phyloP scores from a whole-genome alignment of 2,329 filamentous ascomycete species.

The Sclerotinia trifoliorum region DNA sequence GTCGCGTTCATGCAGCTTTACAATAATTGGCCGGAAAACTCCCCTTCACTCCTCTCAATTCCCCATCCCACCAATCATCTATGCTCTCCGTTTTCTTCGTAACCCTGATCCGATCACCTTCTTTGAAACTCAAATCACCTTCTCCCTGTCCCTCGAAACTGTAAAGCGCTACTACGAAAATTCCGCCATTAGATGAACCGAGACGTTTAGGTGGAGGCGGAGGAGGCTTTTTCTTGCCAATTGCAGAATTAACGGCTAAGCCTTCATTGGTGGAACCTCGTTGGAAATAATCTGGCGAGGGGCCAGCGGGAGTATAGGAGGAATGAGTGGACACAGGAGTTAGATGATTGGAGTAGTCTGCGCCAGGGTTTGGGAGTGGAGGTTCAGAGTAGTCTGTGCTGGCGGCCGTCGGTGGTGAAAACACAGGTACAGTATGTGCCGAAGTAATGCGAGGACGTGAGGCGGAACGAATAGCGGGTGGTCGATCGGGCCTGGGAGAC shows the following conservation, averaged over 20 bases:
- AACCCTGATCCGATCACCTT: slow-evolving; percentile 75
- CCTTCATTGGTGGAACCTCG: slow-evolving; percentile 30
- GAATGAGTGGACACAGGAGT: slow-evolving; percentile 35
- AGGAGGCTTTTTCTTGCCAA: slow-evolving; percentile 68
- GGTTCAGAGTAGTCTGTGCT: slow-evolving; percentile 24
- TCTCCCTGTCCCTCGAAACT: slow-evolving; percentile 67
- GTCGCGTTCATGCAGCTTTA: slow-evolving; percentile 40
- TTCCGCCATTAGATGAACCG: slow-evolving; percentile 46
- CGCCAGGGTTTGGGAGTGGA: slow-evolving; percentile 26
- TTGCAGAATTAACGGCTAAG: slow-evolving; percentile 45
- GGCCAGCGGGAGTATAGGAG: slow-evolving; percentile 35
- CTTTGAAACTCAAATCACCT: slow-evolving; percentile 71
- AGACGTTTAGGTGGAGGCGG: slow-evolving; percentile 64
- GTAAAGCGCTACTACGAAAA: slow-evolving; percentile 65
- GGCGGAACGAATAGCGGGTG: slow-evolving; percentile 7
- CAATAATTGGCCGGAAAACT: slow-evolving; percentile 86
- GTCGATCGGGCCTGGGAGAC: slow-evolving; percentile 6
- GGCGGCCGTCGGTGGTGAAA: slow-evolving; percentile 27
- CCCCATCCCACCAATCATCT: slow-evolving; percentile 88
- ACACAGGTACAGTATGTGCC: slow-evolving; percentile 45
- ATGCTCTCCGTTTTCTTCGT: slow-evolving; percentile 75
- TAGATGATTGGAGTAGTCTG: slow-evolving; percentile 33
- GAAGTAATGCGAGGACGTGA: slow-evolving; percentile 19
- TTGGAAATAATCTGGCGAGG: slow-evolving; percentile 39
- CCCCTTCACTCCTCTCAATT: slow-evolving; percentile 65